Evolutionary conservation across 2,329 filamentous ascomycete species (phyloP), one percentile per base, ranked within the genome.

Genomic region (Arthrobotrys conoides): DNA sequence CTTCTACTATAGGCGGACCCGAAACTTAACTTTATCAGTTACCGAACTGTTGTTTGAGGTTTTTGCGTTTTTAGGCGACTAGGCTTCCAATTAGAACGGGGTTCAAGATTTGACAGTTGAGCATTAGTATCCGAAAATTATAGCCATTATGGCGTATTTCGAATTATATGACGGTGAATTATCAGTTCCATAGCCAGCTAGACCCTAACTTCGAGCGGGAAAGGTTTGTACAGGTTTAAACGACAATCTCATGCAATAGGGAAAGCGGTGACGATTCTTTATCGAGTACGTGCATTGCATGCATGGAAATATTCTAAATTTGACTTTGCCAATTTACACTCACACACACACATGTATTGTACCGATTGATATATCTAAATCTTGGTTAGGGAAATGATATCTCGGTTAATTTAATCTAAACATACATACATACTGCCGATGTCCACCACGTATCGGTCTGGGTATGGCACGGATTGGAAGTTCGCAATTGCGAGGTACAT

Each of bases 21-120:
- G 18, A 38, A 38, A 30, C 30, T 27, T 63, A 59, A 30, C 20
- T n/a, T 30, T 24, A 8, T 55, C 24, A 16, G 22, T 57, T 68
- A 53, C 24, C 53, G 53, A 55, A 24, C 5, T 27, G 22, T 22
- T 61, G 24, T 38, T 38, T 30, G 53, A 30, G 53, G 2, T n/a
- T 33, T n/a, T 65, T 49, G 61, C 22, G 24, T 36, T 61, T n/a
- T 70, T 70, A 63, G 67, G 44, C 51, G 53, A 57, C 67, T 51
- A 59, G 51, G 53, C 38, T 55, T 67, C 64, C 48, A 67, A 30
- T 44, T 20, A 16, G 41, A 36, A 44, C n/a, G n/a, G 10, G n/a
- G 9, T 59, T 61, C n/a, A 46, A 46, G 5, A 46, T 4, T 46
- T 18, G n/a, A 46, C 12, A 41, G 14, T 16, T n/a, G 12, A 41